phyloP scores from a whole-genome alignment of 805 yeast genomes.

The Pichia membranifaciens region DNA sequence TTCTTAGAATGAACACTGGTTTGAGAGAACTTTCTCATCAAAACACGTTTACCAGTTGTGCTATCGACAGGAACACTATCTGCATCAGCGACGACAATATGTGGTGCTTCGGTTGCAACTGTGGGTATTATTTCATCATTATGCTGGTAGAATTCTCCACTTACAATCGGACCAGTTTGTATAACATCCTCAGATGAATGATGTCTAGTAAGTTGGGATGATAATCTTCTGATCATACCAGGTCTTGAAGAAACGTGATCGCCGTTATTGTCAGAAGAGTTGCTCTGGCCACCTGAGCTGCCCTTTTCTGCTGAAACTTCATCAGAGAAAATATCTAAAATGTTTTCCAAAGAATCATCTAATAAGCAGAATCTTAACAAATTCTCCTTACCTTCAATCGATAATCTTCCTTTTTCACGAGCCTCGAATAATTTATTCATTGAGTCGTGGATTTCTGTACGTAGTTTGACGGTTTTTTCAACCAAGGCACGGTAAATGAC shows the following conservation, averaged over 20 bases:
- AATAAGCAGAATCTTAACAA: constrained; percentile 47
- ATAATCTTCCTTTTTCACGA: constrained; percentile 40
- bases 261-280: neutral
- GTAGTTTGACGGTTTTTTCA: constrained; percentile 43
- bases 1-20: constrained; percentile 63
- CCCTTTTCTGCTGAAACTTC: constrained; percentile 10
- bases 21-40: constrained; percentile 58
- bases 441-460: constrained; percentile 45
- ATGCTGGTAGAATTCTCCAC: constrained; percentile 31
- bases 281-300: neutral
- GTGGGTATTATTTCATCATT: constrained; percentile 5
- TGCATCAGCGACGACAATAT: constrained; percentile 65
- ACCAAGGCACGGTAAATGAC: constrained; percentile 46
- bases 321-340: constrained; percentile 40
- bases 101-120: constrained; percentile 39
- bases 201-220: constrained; percentile 37
- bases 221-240: constrained; percentile 23
- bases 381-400: constrained; percentile 52
- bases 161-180: constrained; percentile 48
- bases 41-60: constrained; percentile 65
- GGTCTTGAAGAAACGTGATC: constrained; percentile 17
- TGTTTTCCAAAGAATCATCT: constrained; percentile 49
- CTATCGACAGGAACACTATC: constrained; percentile 58
- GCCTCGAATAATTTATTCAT: constrained; percentile 45
- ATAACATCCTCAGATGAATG: constrained; percentile 45